Base-by-base conservation (phyloP, 106 monocot species). In the Dendrobium huoshanense region DNA sequence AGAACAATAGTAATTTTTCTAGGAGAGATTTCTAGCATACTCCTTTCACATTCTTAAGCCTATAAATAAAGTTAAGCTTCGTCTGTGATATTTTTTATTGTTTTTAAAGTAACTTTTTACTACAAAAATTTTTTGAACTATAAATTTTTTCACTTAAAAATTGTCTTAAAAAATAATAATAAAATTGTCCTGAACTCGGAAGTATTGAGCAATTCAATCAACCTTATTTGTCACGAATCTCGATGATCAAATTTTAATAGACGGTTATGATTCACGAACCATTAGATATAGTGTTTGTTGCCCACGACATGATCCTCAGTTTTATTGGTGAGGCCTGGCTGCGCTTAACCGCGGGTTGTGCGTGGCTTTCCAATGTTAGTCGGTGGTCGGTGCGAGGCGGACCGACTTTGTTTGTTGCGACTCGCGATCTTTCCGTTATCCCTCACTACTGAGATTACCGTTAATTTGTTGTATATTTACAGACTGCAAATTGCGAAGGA, bases 341-440 rank as follows among this genome's bases (percentile, higher is more conserved):
- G 74, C 41, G 33, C 72, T 8, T 70, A 70, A 17, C 70, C 70
- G 11, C 73, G 41, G 7, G 74, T 74, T 43, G 74, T 44, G 74
- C 74, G 74, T 1, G 74, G 74, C 74, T 44, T 74, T 74, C 74
- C 74, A 42, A 74, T 4, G 40, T 44, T 18, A 40, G 70, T 70
- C 74, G 0, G 74, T 74, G 44, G 74, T 74, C 74, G 74, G 74
- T 44, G 74, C 41, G 43, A n/a, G 8, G 74, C 43, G 41, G 41
- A 8, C 43, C 41, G 43, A 42, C 4, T 9, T 40, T 4, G 33
- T 37, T 37, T 65, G 64, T 65, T 65, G 64, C 24, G 33, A 37
- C 70, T 70, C 70, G 25, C 70, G 29, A n/a, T 74, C 44, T 74
- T 20, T 44, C 43, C 43, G 74, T 29, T 72, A 68, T 0, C 74